Conservation (phyloP, 2,329 filamentous ascomycete genomes). For the Phialophora chinensis region DNA sequence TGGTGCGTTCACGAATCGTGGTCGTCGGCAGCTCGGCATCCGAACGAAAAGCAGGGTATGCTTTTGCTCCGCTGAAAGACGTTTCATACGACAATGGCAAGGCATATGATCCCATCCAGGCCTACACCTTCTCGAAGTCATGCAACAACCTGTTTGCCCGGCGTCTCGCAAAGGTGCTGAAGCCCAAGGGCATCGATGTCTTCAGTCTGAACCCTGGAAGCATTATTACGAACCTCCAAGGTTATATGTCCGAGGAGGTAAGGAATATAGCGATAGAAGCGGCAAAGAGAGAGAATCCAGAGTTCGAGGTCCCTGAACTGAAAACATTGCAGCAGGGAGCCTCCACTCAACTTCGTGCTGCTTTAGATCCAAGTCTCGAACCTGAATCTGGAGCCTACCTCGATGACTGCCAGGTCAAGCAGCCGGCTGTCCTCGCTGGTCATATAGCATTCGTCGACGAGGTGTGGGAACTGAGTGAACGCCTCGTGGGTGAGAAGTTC, state of each 20-base stretch:
- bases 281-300: conserved; percentile 25
- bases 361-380: conserved; percentile 42
- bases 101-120: conserved; percentile 46
- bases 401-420: conserved; percentile 49
- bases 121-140: conserved; percentile 56
- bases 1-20: conserved; percentile 39
- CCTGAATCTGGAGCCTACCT: conserved; percentile 45
- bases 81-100: conserved; percentile 43
- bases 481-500: conserved; percentile 50
- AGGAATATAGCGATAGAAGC: conserved; percentile 15
- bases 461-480: conserved; percentile 56
- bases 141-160: conserved; percentile 50
- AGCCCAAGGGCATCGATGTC: conserved; percentile 15
- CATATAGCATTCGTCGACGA: conserved; percentile 44
- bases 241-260: conserved; percentile 27
- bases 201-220: conserved; percentile 34
- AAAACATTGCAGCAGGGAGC: conserved; percentile 43
- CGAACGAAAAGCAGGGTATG: conserved; percentile 19
- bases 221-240: conserved; percentile 33
- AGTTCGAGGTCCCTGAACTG: conserved; percentile 19
- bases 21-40: conserved; percentile 41
- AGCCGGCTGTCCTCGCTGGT: conserved; percentile 17
- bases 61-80: conserved; percentile 44
- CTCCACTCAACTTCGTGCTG: conserved; percentile 45
- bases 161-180: conserved; percentile 26